Conservation (phyloP, 768 basidiomycete species). For the Tylopilus sp. region DNA sequence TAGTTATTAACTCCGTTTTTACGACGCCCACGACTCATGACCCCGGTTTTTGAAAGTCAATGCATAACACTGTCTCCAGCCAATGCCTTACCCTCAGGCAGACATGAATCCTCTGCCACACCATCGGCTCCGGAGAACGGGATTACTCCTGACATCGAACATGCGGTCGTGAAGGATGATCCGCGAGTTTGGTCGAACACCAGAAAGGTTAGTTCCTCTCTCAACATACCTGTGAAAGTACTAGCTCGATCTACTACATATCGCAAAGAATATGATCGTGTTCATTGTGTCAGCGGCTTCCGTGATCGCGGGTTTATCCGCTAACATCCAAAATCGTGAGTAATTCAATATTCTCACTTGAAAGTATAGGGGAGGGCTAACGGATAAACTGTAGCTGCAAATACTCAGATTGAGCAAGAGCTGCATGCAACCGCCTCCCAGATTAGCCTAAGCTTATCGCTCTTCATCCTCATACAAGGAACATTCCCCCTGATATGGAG, state of each 20-base stretch:
- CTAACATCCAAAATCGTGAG: constrained; percentile 31
- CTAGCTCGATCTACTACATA: background rate
- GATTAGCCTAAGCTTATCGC: constrained; percentile 65
- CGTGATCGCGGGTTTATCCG: constrained; percentile 27
- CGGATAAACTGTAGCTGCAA: constrained; percentile 48
- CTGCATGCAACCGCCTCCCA: constrained; percentile 58
- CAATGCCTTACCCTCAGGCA: too few species aligned
- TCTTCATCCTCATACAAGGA: constrained; percentile 75
- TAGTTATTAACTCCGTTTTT: too few species aligned
- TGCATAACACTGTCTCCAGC: too few species aligned
- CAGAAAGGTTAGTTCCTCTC: constrained; percentile 48
- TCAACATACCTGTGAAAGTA: too few species aligned
- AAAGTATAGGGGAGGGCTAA: background rate
- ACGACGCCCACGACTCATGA: too few species aligned
- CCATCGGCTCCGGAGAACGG: background rate
- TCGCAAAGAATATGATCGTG: constrained; percentile 18
- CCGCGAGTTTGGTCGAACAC: constrained; percentile 56
- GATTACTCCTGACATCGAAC: constrained; percentile 34
- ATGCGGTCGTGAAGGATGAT: constrained; percentile 52
- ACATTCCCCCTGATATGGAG: constrained; percentile 37
- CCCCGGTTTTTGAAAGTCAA: too few species aligned
- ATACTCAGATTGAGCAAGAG: constrained; percentile 57
- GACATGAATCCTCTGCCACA: too few species aligned
- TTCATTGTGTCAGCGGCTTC: constrained; percentile 27
- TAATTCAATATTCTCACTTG: background rate